Evolutionary conservation across 2,329 filamentous ascomycete genomes (phyloP), one percentile per base, ranked within the genome.

Genomic region (Exophiala sideris): DNA sequence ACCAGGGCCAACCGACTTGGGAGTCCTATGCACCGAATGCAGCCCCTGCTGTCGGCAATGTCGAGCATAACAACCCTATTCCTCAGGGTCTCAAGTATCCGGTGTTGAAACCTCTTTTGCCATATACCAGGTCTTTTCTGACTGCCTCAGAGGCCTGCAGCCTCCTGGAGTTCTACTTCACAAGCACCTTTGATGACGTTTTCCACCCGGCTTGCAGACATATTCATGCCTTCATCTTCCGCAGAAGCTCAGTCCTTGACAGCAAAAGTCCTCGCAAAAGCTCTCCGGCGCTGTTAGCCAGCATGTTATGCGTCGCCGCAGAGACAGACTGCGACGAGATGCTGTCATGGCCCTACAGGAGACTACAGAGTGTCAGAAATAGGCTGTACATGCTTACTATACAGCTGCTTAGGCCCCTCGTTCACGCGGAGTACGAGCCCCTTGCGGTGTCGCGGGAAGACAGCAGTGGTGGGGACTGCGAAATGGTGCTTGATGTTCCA

Each of bases 131-230:
- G 18, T 66, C 69, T 40, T 71, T 75, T 42, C 66, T 78, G 39
- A 66, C 71, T 2, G 66, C 69, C 2, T 56, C 60, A 18, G 63
- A 45, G 34, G 75, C 76, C 0, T 77, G 73, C 47, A 72, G 77
- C 14, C 67, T 79, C 12, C 66, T 79, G 2, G 75, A 78, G 45
- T 69, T 77, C 3, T 79, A 75, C 58, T 70, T 79, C 54, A 21
- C 40, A n/a, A 16, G 20, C 8, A 16, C 40, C n/a, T 16, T 16
- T 20, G 20, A 21, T 12, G 16, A 16, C 20, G 8, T 42, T 7
- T 42, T 42, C 40, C 16, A 42, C 14, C 20, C 40, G 18, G 40
- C 40, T 12, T 42, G 14, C 7, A 12, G 16, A 42, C 20, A 42
- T 21, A 42, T 42, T n/a, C 20, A 20, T 12, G 20, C 18, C 40